Evolutionary conservation across 257 asterid genomes (phyloP), one percentile per base, ranked within the genome.

Genomic region (Apocynum venetum): DNA sequence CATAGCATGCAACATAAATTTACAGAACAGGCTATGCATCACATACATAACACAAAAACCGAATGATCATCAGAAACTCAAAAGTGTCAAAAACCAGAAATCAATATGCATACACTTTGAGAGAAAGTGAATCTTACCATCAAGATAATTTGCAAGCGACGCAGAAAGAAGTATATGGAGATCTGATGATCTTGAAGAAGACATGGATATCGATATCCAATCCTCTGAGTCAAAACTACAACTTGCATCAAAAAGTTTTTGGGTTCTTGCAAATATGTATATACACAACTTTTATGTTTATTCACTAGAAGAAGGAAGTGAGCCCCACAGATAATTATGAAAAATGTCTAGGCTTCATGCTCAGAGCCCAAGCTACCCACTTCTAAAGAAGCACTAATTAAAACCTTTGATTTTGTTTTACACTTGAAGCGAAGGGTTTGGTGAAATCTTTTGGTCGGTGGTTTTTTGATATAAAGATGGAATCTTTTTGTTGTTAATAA

Each of bases 141-240:
- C 83, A 78, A 84, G 85, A 76, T 81, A 81, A 74, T 75, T 81
- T 57, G 87, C 83, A 13, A 84, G 87, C 40, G 83, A 78, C 48
- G 85, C 55, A 53, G 85, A 68, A 44, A 84, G 76, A 44, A 76
- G 76, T 19, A 63, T n/a, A 70, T 77, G 52, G 52, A 17, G 41
- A 55, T 41, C 53, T 46, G 71, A 19, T 46, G 71, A 11, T 56
- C 13, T 38, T 71, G 44, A 47, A 57, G 81, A 71, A 71, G 77
- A 61, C 81, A 77, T 77, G 60, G 76, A 48, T 66, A 38, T 77
- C 41, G 15, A 17, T 53, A 17, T 44, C 47, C 6, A 8, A 4
- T 35, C 6, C 43, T 10, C 9, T 25, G 4, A n/a, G 36, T 72
- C 48, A 8, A 9, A 73, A 44, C n/a, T 70, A 53, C 57, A 57